These are phyloP conservation scores for Candida morakotiae DNA, from an alignment of 805 yeast species.

Conservation along the genomic window DNA sequence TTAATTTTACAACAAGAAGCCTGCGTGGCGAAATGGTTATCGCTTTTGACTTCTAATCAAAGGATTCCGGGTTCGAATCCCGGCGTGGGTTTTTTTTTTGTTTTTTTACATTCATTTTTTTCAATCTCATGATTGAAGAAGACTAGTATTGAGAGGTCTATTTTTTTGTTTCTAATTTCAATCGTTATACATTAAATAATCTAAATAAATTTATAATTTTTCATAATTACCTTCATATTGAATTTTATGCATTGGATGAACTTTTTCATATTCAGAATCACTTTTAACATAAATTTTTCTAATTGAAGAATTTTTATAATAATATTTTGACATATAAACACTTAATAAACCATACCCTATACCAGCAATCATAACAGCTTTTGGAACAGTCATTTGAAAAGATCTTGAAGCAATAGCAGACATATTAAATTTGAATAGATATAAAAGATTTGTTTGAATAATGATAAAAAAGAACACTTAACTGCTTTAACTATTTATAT, in stretches of 20 bases:
- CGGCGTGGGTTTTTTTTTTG: slow-evolving; percentile 34
- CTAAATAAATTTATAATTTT: not conserved
- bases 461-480: too few species aligned
- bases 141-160: too few species aligned
- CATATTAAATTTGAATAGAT: not conserved
- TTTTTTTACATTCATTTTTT: too few species aligned
- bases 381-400: slow-evolving; percentile 8
- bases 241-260: slow-evolving; percentile 10
- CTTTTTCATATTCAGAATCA: slow-evolving; percentile 25
- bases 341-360: slow-evolving; percentile 29
- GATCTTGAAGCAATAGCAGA: slow-evolving; percentile 3
- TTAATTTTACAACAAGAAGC: too few species aligned
- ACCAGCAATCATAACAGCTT: slow-evolving; percentile 31
- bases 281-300: slow-evolving; percentile 26
- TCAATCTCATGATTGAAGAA: too few species aligned
- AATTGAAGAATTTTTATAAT: slow-evolving; percentile 26
- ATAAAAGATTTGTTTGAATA: not conserved
- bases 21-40: slow-evolving; percentile 65
- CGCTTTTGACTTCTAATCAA: slow-evolving; percentile 68
- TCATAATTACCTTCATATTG: slow-evolving; percentile 9
- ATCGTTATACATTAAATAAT: not conserved
- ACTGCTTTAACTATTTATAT: too few species aligned
- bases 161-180: not conserved
- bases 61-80: slow-evolving; percentile 66
- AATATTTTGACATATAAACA: slow-evolving; percentile 27